Conservation (phyloP, 345 rosid species). For the Excoecaria agallocha region DNA sequence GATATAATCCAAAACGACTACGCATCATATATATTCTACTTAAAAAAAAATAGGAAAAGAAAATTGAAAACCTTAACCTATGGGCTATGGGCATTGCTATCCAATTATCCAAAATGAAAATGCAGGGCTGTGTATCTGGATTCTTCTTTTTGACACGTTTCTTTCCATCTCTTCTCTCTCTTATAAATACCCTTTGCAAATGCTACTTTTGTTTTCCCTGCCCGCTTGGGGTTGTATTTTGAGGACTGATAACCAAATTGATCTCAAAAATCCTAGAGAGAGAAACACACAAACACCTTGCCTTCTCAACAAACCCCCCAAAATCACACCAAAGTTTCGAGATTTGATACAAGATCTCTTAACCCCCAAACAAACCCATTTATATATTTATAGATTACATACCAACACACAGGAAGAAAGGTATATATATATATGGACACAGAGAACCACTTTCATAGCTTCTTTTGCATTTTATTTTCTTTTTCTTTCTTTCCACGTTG, state of each 20-base stretch:
- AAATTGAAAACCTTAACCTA: no score
- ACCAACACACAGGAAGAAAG: slow-evolving; percentile 3
- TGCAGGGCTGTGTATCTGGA: slow-evolving; percentile 1
- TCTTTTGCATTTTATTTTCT: neutral
- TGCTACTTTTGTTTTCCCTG: neutral
- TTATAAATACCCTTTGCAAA: slow-evolving; percentile 31
- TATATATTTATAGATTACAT: neutral
- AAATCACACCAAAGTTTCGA: neutral
- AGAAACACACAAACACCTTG: neutral
- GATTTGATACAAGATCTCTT: slow-evolving; percentile 16
- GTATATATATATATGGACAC: slow-evolving; percentile 12
- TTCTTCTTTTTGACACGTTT: slow-evolving; percentile 29
- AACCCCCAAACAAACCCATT: neutral
- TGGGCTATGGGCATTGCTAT: neutral
- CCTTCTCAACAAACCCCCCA: neutral
- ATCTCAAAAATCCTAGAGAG: neutral
- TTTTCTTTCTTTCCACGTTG: slow-evolving; percentile 2
- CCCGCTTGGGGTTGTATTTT: slow-evolving; percentile 22
- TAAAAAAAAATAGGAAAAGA: no score
- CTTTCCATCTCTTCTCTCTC: slow-evolving; percentile 6
- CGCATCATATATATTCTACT: no score
- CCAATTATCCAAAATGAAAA: neutral
- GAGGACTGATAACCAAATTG: neutral
- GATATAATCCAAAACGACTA: no score
- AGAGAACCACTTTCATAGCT: slow-evolving; percentile 12